Base-by-base conservation (phyloP, 75 land plant genomes). In the Chamaecyparis obtusa region DNA sequence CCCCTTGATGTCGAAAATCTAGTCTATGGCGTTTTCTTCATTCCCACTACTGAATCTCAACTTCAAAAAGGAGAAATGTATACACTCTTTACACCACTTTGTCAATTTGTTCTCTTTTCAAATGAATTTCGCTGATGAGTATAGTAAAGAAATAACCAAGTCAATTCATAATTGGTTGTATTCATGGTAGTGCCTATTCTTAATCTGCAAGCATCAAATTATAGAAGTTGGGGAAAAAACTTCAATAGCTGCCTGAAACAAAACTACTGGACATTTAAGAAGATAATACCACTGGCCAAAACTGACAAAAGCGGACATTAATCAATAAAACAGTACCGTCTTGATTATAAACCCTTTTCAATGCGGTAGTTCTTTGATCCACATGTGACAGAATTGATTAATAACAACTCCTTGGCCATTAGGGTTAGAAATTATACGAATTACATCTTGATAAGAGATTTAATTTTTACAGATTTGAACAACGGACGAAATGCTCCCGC, bases 401-500 rank as follows among this genome's bases (percentile, higher is more conserved):
- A 80, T 46, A 39, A 21, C 27, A 80, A n/a, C 30, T 41, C 48
- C 21, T 46, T 37, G 24, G 43, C 46, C 9, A 14, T 37, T 80
- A 9, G 43, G 44, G 27, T 80, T 41, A 30, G 30, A 51, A 81
- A n/a, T 81, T 46, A 27, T 46, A 81, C 3, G 11, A 81, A 27
- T 14, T 27, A 27, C 1, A 81, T 43, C 30, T 81, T 81, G 46
- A 81, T 27, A 46, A 46, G 33, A 27, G 54, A 3, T 41, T 44
- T 81, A 81, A 43, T 11, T 81, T 44, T 27, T 46, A 46, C 48
- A 81, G 51, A 81, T 27, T 81, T 81, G 49, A 44, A 10, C 5
- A 46, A 81, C 27, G 15, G 74, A 87, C 15, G 43, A 54, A 54
- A 55, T 36, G 13, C 88, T 89, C 54, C 92, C 92, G 15, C 43